Percentiles rank a stretch among this genome's conserved stretches.
Conservation (phyloP, 2,329 filamentous ascomycete species). For the Gremmenia infestans region DNA sequence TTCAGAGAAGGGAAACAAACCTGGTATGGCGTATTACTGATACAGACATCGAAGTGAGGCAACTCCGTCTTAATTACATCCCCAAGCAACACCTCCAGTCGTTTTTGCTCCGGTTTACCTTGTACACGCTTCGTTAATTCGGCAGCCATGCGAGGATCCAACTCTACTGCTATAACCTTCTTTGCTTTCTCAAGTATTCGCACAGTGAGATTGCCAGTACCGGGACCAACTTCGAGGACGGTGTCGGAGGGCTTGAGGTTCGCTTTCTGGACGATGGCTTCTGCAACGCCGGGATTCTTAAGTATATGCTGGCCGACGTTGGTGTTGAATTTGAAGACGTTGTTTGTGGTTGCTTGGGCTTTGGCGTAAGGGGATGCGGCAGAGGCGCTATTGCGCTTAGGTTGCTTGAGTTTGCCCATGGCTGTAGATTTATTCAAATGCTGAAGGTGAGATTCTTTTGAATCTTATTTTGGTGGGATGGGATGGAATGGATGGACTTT, state of each 20-base stretch:
- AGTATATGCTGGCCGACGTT: conserved; percentile 69
- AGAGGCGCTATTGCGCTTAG: conserved; percentile 30
- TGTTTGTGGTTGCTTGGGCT: conserved; percentile 48
- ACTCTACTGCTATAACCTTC: conserved; percentile 77
- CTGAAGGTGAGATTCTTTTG: neutral
- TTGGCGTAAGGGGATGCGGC: conserved; percentile 25
- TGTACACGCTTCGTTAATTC: conserved; percentile 93
- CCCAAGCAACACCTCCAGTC: conserved; percentile 81
- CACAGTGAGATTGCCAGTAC: conserved; percentile 84
- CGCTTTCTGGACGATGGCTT: conserved; percentile 80
- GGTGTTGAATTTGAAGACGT: conserved; percentile 89
- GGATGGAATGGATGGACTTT: neutral
- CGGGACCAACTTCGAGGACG: conserved; percentile 88
- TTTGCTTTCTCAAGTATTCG: conserved; percentile 84
- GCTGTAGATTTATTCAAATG: neutral
- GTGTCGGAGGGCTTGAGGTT: conserved; percentile 84
- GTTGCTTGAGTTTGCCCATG: conserved; percentile 32
- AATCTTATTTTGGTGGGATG: neutral
- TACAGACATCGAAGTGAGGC: conserved; percentile 77
- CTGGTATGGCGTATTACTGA: conserved; percentile 63
- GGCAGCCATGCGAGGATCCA: conserved; percentile 88
- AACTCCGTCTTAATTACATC: conserved; percentile 82
- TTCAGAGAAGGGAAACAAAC: conserved; percentile 31
- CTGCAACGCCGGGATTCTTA: conserved; percentile 82
- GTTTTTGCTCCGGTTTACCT: conserved; percentile 76